Evolutionary conservation across 2,329 filamentous ascomycete genomes (phyloP), one percentile per base, ranked within the genome.

Genomic region (Pezicula radicicola): DNA sequence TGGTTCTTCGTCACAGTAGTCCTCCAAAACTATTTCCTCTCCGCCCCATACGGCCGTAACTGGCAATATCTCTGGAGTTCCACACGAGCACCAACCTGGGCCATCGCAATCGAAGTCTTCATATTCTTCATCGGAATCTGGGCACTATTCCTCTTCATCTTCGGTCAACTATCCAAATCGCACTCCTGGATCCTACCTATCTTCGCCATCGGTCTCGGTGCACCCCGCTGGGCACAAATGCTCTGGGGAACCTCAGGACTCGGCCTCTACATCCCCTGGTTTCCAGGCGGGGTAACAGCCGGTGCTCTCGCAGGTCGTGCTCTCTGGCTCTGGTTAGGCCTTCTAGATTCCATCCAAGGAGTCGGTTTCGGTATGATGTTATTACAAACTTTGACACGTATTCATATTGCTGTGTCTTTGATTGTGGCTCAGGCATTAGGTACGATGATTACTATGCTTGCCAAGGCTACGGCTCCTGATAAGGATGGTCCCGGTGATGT

Each of bases 321-420:
- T 52, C 66, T 86, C 8, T 87, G 83, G 83, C 72, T 87, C 13
- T 87, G 83, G 82, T 76, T 87, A 1, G 83, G 83, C 37, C 75
- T 85, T 6, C 70, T 87, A 19, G 83, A 87, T 60, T 75, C 79
- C 13, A 68, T 87, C 10, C 84, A 87, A 65, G 81, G 82, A 33
- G 77, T 85, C 3, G 83, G 83, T 2, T 77, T 86, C 52, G 83
- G 83, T 52, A 87, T 85, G 82, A 81, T 86, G 50, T 70, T 87
- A 6, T 68, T 87, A 37, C 80, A 84, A 62, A 85, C 83, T 2
- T 67, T 84, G 58, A 85, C 83, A 1, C 71, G 83, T 16, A 76
- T 84, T 66, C 84, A 87, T 61, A 81, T 85, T 50, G 75, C 78
- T 52, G 83, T 83, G 58, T 80, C 81, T 1, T 69, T 86, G 19